Evolutionary conservation across 176 grass and related monocot genomes (phyloP), one percentile per base, ranked within the genome.

Genomic region (Carex littledalei): DNA sequence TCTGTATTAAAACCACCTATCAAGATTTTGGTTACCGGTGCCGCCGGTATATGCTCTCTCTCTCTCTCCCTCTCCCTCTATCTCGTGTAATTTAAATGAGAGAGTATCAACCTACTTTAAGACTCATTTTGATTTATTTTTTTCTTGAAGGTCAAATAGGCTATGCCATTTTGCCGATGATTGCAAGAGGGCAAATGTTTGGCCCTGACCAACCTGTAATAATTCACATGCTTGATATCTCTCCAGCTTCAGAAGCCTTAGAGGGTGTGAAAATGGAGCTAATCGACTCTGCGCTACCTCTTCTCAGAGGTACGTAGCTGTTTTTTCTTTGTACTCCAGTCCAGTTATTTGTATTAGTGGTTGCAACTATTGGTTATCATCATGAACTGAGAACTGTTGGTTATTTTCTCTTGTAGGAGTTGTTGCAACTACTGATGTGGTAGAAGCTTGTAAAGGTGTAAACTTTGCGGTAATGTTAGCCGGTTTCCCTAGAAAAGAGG

Each of bases 231-330:
- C 85, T 97, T 21, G 92, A 89, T 39, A 64, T 94, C 73, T 86
- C 85, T 13, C 39, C 20, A 12, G 12, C 3, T 75, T 84, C 54
- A 15, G 83, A 87, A 16, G 80, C 90, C 11, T 80, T 92, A 63
- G 81, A 83, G 70, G 90, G 88, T 82, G 76, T 97, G 26, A 94
- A 81, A 82, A 92, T 97, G 94, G 92, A 97, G 87, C 41, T 97
- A 78, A 26, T 89, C 29, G 90, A 94, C 74, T 92, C 92, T 5
- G 90, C 90, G 13, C 65, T 92, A 82, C 90, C 94, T 67, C 91
- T 97, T 31, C 90, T 94, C 26, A 88, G 81, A 92, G 91, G 29
- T 29, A 1, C 1, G 92, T 94, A 56, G n/a, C 59, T 78, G 13
- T 85, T 76, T 63, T 62, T 10, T 56, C 26, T 61, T 41, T 62